phyloP scores from a whole-genome alignment of 306 rosid species.

The Prunus mume region DNA sequence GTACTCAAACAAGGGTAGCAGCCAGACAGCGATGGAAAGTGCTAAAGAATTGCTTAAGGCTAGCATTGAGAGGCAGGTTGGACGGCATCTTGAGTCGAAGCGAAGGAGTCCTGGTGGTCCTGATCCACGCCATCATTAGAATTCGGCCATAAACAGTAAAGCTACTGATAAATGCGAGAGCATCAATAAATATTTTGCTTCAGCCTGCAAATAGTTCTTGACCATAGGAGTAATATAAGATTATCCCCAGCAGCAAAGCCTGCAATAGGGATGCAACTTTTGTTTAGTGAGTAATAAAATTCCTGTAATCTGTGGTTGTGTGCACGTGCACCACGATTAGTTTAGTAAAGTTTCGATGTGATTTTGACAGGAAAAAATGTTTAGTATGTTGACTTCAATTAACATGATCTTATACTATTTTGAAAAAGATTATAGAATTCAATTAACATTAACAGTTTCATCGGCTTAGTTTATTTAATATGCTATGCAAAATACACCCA shows the following conservation, averaged over 20 bases:
- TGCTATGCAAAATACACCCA: not conserved
- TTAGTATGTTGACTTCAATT: not conserved
- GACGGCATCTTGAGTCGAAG: not conserved
- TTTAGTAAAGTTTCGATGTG: not conserved
- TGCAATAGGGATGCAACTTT: not conserved
- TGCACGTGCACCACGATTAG: not conserved
- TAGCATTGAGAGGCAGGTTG: not conserved
- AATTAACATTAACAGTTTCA: not conserved
- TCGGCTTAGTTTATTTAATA: not conserved
- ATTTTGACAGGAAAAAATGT: not conserved
- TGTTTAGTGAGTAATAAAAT: conserved; percentile 1
- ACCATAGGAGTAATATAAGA: not conserved
- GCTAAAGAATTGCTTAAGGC: conserved; percentile 10
- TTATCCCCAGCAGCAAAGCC: not conserved
- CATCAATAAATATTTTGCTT: not conserved
- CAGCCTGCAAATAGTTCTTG: not conserved
- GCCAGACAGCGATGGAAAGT: not conserved
- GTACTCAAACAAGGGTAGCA: not conserved
- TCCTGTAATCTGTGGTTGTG: not conserved
- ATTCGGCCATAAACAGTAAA: not conserved
- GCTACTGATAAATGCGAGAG: not conserved
- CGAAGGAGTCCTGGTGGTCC: conserved; percentile 16
- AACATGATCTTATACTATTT: not conserved
- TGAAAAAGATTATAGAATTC: not conserved
- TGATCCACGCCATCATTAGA: conserved; percentile 19